Percentiles rank a stretch among this genome's conserved stretches.
phyloP scores from a whole-genome alignment of 768 basidiomycete species.

The Mycena belliarum region DNA sequence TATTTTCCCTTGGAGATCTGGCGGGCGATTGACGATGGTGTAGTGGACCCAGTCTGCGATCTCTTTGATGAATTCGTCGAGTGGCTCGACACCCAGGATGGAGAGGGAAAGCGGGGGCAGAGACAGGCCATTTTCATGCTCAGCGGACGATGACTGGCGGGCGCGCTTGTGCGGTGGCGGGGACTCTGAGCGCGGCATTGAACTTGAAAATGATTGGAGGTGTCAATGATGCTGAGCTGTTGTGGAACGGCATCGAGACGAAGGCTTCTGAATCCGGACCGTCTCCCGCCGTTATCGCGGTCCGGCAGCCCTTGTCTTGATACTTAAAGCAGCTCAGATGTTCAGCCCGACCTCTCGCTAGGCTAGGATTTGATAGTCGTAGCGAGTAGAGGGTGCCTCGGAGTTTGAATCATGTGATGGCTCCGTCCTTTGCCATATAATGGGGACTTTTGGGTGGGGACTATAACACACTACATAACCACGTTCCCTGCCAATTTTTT shows the following conservation, averaged over 20 bases:
- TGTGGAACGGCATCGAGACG: not conserved
- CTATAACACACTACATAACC: too few species aligned
- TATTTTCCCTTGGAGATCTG: conserved; percentile 52
- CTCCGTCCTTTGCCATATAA: too few species aligned
- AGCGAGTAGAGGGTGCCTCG: too few species aligned
- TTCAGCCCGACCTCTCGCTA: too few species aligned
- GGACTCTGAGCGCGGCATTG: conserved; percentile 29
- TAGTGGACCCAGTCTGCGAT: conserved; percentile 88
- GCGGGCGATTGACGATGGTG: conserved; percentile 59
- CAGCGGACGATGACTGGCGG: conserved; percentile 21
- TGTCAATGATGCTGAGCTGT: not conserved
- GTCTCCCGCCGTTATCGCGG: too few species aligned
- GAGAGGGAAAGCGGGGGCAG: conserved; percentile 73
- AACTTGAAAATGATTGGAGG: not conserved
- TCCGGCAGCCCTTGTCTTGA: too few species aligned
- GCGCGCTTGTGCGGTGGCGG: conserved; percentile 35
- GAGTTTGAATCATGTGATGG: too few species aligned
- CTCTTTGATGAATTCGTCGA: conserved; percentile 92
- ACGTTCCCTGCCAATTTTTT: too few species aligned
- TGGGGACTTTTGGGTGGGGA: too few species aligned
- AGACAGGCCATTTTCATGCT: conserved; percentile 29
- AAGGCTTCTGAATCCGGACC: too few species aligned
- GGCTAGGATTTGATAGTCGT: too few species aligned
- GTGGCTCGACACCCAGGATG: conserved; percentile 85
- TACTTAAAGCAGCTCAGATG: too few species aligned